Evolutionary conservation across 2,329 filamentous ascomycete species (phyloP), one percentile per base, ranked within the genome.

Genomic region (Xenosphaeropsis pyriputrescens): DNA sequence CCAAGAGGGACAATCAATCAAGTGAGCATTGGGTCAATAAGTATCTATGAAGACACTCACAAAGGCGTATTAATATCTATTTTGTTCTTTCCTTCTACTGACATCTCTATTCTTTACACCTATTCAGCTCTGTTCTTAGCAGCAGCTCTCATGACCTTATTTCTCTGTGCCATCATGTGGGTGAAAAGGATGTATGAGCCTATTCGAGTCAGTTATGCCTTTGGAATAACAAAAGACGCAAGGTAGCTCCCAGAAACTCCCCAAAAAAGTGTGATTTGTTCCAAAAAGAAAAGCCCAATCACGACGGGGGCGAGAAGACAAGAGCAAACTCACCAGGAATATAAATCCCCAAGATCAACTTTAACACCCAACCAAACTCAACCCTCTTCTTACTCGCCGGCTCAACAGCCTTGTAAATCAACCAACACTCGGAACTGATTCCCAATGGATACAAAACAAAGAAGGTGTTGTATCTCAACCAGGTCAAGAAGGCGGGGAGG

Each of bases 381-480:
- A 55, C 63, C 51, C 60, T 63, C 46, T 57, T 64, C 46, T 62
- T 57, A 45, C 50, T 62, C 35, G 75, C 75, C 2, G 81, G 77
- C 11, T 60, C 67, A 35, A 80, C 70, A 1, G 84, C 77, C 40
- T 69, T 65, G 55, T 76, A 85, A 37, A 96, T 77, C 51, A 95
- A 69, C 59, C 71, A 75, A 51, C 81, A 84, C 68, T 98, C 91
- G 61, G 83, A 91, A 31, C 72, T 67, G 53, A 96, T 95, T 32
- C 91, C 91, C 42, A 96, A 57, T 1, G 91, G 91, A 61, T 98
- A 98, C 16, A 98, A 72, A 29, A 95, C 63, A 51, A 85, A 85
- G 62, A 98, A 98, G 6, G 84, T 86, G 58, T 93, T 94, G 61
- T 95, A 88, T 50, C 86, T 70, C 59, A 93, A 64, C 82, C 85